These are phyloP conservation scores for Ogataea hybrid DNA, from an alignment of 1,139 yeast species.

Conservation along the genomic window DNA sequence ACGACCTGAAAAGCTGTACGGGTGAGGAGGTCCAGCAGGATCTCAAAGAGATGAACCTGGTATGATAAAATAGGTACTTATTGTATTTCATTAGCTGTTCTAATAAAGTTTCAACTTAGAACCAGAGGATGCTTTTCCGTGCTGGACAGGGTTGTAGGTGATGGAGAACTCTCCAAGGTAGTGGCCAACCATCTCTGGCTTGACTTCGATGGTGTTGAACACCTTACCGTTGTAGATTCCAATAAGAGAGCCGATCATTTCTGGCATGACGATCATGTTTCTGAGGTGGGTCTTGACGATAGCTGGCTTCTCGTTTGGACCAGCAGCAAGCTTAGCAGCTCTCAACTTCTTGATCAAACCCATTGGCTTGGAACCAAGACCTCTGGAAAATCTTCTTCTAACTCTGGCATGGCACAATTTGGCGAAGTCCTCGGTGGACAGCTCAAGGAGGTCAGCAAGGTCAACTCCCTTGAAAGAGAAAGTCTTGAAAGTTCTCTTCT, in stretches of 20 bases:
- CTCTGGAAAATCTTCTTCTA: constrained; percentile 99
- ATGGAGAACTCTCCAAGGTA: constrained; percentile 99
- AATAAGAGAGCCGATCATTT: constrained; percentile 98
- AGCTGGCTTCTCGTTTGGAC: constrained; percentile 96
- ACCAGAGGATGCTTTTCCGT: constrained; percentile 96
- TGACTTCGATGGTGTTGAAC: constrained; percentile 98
- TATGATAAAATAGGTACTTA: constrained; percentile 15
- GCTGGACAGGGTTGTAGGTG: constrained; percentile 99
- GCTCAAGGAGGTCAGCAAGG: constrained; percentile 88
- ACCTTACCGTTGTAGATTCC: constrained; percentile 99
- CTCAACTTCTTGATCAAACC: constrained; percentile 97
- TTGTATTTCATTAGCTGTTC: constrained; percentile 15
- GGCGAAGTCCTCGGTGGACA: constrained; percentile 96
- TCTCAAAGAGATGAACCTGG: constrained; percentile 46
- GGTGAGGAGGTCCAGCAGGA: constrained; percentile 66
- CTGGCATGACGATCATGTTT: constrained; percentile 98
- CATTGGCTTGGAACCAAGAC: constrained; percentile 94
- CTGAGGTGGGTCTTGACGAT: constrained; percentile 99
- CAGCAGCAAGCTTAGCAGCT: constrained; percentile 94
- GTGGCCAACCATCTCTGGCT: constrained; percentile 99
- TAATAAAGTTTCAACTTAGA: constrained; percentile 41
- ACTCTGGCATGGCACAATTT: constrained; percentile 98
- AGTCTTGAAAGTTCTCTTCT: constrained; percentile 93
- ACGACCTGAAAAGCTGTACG: constrained; percentile 49
- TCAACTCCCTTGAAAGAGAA: constrained; percentile 99